Evolutionary conservation across 2,329 filamentous ascomycete genomes (phyloP).

Genomic region (Colletotrichum trifolii): DNA sequence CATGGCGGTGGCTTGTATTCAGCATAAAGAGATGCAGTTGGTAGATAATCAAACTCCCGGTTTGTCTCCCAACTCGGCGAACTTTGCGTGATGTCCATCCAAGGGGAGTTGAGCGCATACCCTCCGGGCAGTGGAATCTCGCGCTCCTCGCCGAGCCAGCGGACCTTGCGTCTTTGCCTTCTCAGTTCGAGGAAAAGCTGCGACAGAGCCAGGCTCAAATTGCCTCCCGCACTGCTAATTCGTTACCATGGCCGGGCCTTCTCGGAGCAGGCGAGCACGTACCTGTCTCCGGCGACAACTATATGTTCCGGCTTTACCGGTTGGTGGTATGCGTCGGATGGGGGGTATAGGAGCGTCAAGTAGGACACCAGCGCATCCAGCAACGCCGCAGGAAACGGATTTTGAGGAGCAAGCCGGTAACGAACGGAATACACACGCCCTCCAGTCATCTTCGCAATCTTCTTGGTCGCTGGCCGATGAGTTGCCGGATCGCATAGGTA

Average conservation of each 20-base stretch:
- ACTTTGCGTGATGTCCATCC: slow-evolving; percentile 76
- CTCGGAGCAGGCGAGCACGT: slow-evolving; percentile 33
- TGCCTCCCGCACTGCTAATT: slow-evolving; percentile 73
- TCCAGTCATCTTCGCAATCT: slow-evolving; percentile 72
- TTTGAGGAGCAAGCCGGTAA: slow-evolving; percentile 80
- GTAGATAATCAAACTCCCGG: slow-evolving; percentile 72
- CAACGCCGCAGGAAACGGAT: slow-evolving; percentile 79
- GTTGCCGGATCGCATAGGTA: slow-evolving; percentile 77
- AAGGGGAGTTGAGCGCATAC: slow-evolving; percentile 71
- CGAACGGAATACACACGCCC: slow-evolving; percentile 78
- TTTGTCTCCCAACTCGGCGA: slow-evolving; percentile 66
- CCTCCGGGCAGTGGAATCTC: slow-evolving; percentile 75
- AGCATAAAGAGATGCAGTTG: slow-evolving; percentile 51
- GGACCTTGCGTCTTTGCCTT: slow-evolving; percentile 57
- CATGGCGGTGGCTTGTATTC: slow-evolving; percentile 54
- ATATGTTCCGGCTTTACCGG: slow-evolving; percentile 74
- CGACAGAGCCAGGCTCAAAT: slow-evolving; percentile 73
- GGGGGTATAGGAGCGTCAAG: slow-evolving; percentile 78
- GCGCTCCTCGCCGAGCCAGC: slow-evolving; percentile 70
- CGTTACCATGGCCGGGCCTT: not conserved
- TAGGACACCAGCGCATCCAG: slow-evolving; percentile 80
- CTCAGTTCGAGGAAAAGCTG: slow-evolving; percentile 75
- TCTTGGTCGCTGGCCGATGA: slow-evolving; percentile 68
- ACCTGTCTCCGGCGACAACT: slow-evolving; percentile 78
- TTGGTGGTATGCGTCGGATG: slow-evolving; percentile 72